These are phyloP conservation scores for Aspergillus ibericus DNA, from an alignment of 2,329 filamentous ascomycete species.

Conservation along the genomic window DNA sequence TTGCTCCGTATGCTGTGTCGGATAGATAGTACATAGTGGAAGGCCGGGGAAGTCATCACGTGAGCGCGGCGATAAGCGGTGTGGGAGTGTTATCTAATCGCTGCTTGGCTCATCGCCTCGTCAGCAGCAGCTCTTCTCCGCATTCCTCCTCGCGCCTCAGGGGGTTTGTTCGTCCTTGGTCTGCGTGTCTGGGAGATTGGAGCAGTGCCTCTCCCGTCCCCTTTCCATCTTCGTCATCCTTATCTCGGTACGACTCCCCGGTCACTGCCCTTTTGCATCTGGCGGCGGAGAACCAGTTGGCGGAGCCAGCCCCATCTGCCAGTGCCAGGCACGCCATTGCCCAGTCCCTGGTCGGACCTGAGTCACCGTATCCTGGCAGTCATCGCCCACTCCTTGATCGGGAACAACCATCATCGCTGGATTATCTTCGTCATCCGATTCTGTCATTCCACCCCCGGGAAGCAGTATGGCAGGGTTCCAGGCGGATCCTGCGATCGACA, in stretches of 20 bases:
- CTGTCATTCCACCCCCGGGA: background rate
- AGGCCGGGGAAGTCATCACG: conserved; percentile 8
- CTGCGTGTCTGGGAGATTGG: background rate
- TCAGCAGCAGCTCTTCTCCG: background rate
- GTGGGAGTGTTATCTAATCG: background rate
- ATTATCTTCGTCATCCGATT: background rate
- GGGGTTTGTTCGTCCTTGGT: conserved; percentile 1
- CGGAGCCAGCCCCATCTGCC: background rate
- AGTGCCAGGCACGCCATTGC: background rate
- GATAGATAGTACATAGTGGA: too few relatives aligned
- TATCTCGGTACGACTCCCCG: background rate
- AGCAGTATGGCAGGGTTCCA: conserved; percentile 27
- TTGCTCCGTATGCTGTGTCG: too few relatives aligned
- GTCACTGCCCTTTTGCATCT: background rate
- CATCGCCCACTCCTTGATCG: background rate
- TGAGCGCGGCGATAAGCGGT: conserved; percentile 18
- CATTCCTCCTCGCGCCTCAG: background rate
- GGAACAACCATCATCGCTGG: background rate
- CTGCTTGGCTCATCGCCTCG: background rate
- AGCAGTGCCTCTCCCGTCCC: background rate
- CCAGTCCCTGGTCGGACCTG: background rate
- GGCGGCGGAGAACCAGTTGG: background rate
- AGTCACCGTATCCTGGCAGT: background rate
- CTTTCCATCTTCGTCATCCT: background rate
- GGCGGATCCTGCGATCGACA: conserved; percentile 37